phyloP scores from a whole-genome alignment of 2,329 filamentous ascomycete species.

The Ophiocordyceps robertsii region DNA sequence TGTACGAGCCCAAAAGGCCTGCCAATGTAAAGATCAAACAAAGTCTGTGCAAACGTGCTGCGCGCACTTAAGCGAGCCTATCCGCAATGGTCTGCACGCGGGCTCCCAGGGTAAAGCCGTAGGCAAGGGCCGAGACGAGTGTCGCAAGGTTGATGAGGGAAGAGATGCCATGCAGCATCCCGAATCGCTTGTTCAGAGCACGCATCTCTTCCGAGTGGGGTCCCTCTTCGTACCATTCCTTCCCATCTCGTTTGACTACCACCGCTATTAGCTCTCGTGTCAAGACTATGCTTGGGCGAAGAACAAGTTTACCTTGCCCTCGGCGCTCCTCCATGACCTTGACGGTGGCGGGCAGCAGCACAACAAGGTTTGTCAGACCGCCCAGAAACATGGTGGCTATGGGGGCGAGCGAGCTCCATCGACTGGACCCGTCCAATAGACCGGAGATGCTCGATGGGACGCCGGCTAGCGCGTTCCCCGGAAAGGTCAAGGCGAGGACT shows the following conservation, averaged over 20 bases:
- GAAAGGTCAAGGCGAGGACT: conserved; percentile 67
- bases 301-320: conserved; percentile 49
- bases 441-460: conserved; percentile 35
- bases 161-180: conserved; percentile 66
- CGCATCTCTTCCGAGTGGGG: conserved; percentile 80
- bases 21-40: not conserved
- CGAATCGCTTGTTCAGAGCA: conserved; percentile 65
- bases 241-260: conserved; percentile 72
- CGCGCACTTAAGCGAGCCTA: conserved; percentile 1
- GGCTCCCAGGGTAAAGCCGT: conserved; percentile 62
- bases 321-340: conserved; percentile 63
- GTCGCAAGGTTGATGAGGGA: conserved; percentile 65
- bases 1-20: too few relatives aligned
- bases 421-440: conserved; percentile 45
- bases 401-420: conserved; percentile 52
- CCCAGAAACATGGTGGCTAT: conserved; percentile 57
- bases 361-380: conserved; percentile 54
- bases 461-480: conserved; percentile 41
- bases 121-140: conserved; percentile 56
- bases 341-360: conserved; percentile 64
- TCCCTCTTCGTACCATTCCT: conserved; percentile 66
- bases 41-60: not conserved
- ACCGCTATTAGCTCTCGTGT: conserved; percentile 6
- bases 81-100: conserved; percentile 34
- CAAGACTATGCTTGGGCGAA: not conserved